Base-by-base conservation (phyloP, 306 rosid species). In the Vigna mungo region DNA sequence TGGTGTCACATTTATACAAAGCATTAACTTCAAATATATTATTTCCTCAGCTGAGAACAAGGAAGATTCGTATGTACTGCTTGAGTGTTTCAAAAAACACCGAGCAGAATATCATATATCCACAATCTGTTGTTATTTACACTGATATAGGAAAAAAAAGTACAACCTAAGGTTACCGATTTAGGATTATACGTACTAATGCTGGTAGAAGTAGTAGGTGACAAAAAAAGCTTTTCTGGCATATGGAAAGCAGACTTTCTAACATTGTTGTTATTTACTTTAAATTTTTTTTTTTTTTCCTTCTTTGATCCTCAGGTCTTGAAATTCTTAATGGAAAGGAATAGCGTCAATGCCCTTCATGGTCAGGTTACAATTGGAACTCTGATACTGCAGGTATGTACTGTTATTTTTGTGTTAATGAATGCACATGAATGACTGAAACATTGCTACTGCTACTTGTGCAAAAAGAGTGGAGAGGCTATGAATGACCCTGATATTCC, bases 281-380 rank as follows among this genome's bases (percentile, higher is more conserved):
- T 48, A 72, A 56, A 39, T 71, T 34, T 72, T 25, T 62, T 82
- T 53, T 10, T 6, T 41, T 41, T 54, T 61, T 76, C 84, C 79
- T 78, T 75, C 52, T 81, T 82, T 71, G 72, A 51, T 30, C 66
- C 66, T 21, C 64, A 95, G 99, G 99, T 95, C 73, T 85, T 95
- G 86, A 95, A 95, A 70, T 95, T 89, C 82, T 85, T 95, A 82
- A 92, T 95, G 99, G 99, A 95, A 81, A 88, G 83, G 84, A 92
- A 89, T 78, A 88, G 88, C 8, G 80, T 84, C 81, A 88, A 85
- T 85, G 88, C 91, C 56, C 97, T 95, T 85, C 94, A 92, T 71
- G 99, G 99, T 71, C 99, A 95, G 75, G 99, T 95, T 78, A 91
- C 92, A 30, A 85, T 95, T 52, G 99, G 99, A 76, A 89, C 97